Conservation (phyloP, 129 eudicot species). For the Flaveria ramosissima region DNA sequence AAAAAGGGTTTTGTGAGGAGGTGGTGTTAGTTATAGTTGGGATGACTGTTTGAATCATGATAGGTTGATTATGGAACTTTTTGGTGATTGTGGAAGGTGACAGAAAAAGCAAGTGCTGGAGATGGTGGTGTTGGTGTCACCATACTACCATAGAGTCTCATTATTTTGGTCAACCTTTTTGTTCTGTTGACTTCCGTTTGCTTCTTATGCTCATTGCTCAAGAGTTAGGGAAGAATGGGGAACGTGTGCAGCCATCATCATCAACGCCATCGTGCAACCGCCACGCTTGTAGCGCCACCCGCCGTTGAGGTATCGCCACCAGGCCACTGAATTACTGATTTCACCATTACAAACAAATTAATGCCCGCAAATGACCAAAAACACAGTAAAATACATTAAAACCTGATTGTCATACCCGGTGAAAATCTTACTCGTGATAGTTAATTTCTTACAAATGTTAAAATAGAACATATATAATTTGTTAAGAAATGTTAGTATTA, state of each 20-base stretch:
- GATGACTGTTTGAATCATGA: constrained; percentile 34
- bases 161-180: constrained; percentile 20
- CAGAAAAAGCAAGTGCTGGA: constrained; percentile 22
- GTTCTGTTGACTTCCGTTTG: background rate
- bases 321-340: no score
- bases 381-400: no score
- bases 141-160: constrained; percentile 26
- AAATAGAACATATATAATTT: background rate
- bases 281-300: no score
- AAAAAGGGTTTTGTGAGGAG: constrained; percentile 27
- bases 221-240: background rate
- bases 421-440: no score
- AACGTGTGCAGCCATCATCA: background rate
- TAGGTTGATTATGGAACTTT: constrained; percentile 16
- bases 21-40: constrained; percentile 30
- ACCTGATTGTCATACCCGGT: no score
- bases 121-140: constrained; percentile 36
- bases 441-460: background rate
- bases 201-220: background rate
- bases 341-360: no score
- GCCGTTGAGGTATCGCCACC: no score
- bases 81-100: constrained; percentile 39
- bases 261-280: no score
- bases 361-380: no score
- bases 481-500: background rate